phyloP scores from a whole-genome alignment of 192 early-diverging fungal species.

The Phycomyces blakesleeanus region DNA sequence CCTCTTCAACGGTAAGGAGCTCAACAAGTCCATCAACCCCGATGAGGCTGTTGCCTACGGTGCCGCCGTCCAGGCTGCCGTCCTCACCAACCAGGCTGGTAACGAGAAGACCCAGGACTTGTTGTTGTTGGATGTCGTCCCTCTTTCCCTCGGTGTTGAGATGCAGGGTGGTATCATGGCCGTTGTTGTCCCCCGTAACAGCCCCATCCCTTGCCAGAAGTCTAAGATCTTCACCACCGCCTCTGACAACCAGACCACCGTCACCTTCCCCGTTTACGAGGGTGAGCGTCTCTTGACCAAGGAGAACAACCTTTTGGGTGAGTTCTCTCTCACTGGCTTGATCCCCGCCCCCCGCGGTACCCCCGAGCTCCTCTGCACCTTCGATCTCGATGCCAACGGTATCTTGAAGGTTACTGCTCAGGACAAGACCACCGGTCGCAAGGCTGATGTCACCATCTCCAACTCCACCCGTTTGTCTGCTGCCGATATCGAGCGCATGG shows the following conservation, averaged over 20 bases:
- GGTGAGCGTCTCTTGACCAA: conserved; percentile 85
- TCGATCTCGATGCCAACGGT: conserved; percentile 84
- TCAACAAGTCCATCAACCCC: conserved; percentile 98
- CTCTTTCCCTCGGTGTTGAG: conserved; percentile 82
- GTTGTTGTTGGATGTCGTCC: conserved; percentile 80
- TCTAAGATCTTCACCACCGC: conserved; percentile 80
- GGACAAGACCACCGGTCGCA: conserved; percentile 88
- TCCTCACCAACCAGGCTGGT: conserved; percentile 66
- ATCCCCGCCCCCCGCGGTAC: conserved; percentile 74
- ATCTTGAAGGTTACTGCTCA: conserved; percentile 87
- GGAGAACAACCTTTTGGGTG: conserved; percentile 88
- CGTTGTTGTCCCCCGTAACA: conserved; percentile 81
- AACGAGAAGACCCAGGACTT: conserved; percentile 64
- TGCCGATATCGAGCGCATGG: conserved; percentile 92
- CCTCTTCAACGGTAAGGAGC: conserved; percentile 98
- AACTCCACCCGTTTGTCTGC: conserved; percentile 89
- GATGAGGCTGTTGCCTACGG: conserved; percentile 99
- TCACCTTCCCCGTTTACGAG: conserved; percentile 83
- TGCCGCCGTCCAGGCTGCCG: conserved; percentile 97
- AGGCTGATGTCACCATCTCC: conserved; percentile 91
- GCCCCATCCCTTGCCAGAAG: conserved; percentile 77
- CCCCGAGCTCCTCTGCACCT: conserved; percentile 78
- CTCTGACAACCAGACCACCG: conserved; percentile 80
- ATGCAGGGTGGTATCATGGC: conserved; percentile 83
- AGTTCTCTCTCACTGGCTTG: conserved; percentile 79